Evolutionary conservation across 2,329 filamentous ascomycete genomes (phyloP).

Genomic region (Colletotrichum ledebouriae): DNA sequence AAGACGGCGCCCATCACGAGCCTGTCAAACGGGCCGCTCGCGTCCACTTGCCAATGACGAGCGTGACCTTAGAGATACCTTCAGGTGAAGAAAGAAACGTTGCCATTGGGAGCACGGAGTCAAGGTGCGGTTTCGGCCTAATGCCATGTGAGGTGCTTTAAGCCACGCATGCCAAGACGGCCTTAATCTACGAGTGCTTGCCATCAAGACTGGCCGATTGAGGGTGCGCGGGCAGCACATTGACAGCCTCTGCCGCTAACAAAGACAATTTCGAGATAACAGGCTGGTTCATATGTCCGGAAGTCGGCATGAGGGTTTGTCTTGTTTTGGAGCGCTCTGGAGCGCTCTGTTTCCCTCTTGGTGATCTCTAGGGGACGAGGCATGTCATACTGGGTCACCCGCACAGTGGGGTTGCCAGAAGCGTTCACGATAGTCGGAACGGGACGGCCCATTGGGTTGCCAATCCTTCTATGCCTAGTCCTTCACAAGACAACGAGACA

Average conservation of each 20-base stretch:
- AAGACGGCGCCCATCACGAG: slow-evolving; percentile 18
- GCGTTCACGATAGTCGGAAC: slow-evolving; percentile 8
- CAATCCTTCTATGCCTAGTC: slow-evolving; percentile 7
- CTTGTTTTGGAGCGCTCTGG: neutral
- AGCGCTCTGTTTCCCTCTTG: neutral
- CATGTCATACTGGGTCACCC: slow-evolving; percentile 10
- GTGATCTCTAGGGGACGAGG: neutral
- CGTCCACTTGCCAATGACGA: slow-evolving; percentile 2
- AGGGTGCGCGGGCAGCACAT: neutral
- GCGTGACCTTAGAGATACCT: slow-evolving; percentile 2
- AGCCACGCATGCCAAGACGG: slow-evolving; percentile 31
- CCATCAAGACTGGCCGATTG: slow-evolving; percentile 3
- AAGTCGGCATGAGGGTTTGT: slow-evolving; percentile 1
- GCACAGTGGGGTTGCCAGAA: slow-evolving; percentile 20
- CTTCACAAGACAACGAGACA: slow-evolving; percentile 15
- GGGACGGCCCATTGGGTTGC: slow-evolving; percentile 17
- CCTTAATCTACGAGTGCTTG: slow-evolving; percentile 1
- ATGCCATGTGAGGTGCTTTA: slow-evolving; percentile 3
- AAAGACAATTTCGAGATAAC: slow-evolving; percentile 2
- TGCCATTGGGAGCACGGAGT: slow-evolving; percentile 24
- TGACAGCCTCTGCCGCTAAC: slow-evolving; percentile 2
- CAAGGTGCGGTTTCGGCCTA: neutral
- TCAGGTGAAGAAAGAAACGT: slow-evolving; percentile 1
- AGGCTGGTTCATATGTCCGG: neutral
- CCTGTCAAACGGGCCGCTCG: slow-evolving; percentile 33